Evolutionary conservation across 306 rosid species (phyloP), one percentile per base, ranked within the genome.

Genomic region (Cicer yamashitae): DNA sequence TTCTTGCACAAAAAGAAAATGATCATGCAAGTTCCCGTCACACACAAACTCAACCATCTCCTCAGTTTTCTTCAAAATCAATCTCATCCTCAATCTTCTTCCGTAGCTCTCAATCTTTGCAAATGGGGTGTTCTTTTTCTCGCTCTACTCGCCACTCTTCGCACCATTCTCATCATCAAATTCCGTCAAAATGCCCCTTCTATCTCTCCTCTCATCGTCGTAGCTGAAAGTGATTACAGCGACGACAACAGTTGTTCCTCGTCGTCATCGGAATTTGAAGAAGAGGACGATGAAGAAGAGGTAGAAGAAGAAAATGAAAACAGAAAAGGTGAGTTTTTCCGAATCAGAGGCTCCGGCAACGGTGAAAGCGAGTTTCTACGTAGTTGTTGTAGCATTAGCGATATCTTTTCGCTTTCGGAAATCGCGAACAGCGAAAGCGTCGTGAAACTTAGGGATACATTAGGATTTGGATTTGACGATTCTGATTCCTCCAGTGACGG

Each of bases 391-490:
- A 90, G 90, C 84, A 77, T 87, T 9, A 77, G 78, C 0, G 90
- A 85, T 7, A 14, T 82, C 6, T 87, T 92, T 50, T 84, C 93
- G 4, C 87, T 93, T 78, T 67, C 92, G 1, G 99, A 94, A 43
- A 84, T 90, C 5, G 79, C 84, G 3, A 69, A 80, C 51, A 85
- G 87, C 3, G 79, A 77, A 69, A 89, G 85, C 84, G 98, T 94
- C 6, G 98, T 94, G 8, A 88, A 94, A 52, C 81, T 91, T 6
- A 91, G 98, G 97, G 97, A 90, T 10, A 70, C 77, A 37, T 76
- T 88, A 10, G 89, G 85, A 2, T 74, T 64, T 30, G 84, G 71
- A 52, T 83, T 45, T 1, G 80, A 77, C 0, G 71, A 57, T 43
- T 65, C 6, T 10, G 61, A 0, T 20, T 43, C 63, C 2, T 40